These are phyloP conservation scores for Fragaria ananassa DNA, from an alignment of 306 rosid species.

Conservation along the genomic window DNA sequence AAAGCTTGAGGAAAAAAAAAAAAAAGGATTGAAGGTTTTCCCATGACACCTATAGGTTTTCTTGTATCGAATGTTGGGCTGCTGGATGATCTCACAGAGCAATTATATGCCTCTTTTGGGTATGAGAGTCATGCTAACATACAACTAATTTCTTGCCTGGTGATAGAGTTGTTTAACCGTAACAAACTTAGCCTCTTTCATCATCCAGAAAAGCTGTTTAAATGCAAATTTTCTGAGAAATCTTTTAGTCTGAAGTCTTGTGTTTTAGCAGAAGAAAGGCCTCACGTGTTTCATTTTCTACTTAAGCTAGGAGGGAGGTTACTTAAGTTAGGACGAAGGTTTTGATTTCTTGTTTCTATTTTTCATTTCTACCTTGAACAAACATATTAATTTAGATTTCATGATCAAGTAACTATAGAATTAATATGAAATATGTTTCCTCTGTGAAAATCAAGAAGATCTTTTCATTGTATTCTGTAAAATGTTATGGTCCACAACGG, in stretches of 20 bases:
- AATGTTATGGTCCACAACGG: not conserved
- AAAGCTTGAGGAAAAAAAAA: not conserved
- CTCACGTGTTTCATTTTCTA: not conserved
- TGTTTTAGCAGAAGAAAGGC: not conserved
- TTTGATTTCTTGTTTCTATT: not conserved
- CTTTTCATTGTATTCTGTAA: not conserved
- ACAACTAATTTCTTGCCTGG: not conserved
- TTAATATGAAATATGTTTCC: not conserved
- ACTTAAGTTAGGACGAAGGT: not conserved
- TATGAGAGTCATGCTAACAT: not conserved
- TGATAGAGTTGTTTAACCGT: not conserved
- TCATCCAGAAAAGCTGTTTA: not conserved
- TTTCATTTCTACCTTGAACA: not conserved
- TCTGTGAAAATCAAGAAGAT: not conserved
- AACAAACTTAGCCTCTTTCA: not conserved
- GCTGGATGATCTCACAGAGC: not conserved
- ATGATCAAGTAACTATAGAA: not conserved
- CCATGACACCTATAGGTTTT: not conserved
- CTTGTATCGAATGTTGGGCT: not conserved
- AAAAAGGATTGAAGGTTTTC: not conserved
- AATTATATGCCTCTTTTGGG: conserved; percentile 1
- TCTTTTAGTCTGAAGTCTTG: not conserved
- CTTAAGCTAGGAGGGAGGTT: not conserved
- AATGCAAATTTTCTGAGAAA: not conserved
- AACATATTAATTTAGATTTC: not conserved